A percentile compares a stretch with the other conserved stretches of the same genome.
Evolutionary conservation across 495 filamentous ascomycete species (phyloP).

Genomic region (Lepraria neglecta): DNA sequence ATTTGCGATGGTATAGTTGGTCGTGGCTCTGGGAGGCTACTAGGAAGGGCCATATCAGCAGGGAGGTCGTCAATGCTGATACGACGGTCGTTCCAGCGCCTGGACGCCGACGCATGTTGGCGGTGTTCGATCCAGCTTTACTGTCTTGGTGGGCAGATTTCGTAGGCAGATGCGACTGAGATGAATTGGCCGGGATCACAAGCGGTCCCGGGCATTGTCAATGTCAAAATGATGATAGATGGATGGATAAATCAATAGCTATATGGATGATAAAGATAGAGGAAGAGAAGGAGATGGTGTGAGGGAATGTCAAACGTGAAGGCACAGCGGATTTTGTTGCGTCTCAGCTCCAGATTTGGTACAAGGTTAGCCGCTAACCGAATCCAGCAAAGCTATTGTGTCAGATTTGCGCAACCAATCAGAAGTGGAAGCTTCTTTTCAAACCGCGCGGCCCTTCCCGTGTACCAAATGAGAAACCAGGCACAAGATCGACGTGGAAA

Average conservation of each 20-base stretch:
- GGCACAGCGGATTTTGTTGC: slow-evolving; percentile 12
- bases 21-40: slow-evolving; percentile 53
- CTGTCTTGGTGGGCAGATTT: slow-evolving; percentile 1
- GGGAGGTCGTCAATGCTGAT: slow-evolving; percentile 40
- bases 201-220: not conserved
- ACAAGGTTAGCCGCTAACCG: not conserved
- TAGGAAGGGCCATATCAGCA: slow-evolving; percentile 49
- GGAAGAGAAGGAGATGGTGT: slow-evolving; percentile 1
- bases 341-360: not conserved
- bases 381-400: too few species aligned
- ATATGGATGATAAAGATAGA: slow-evolving; percentile 3
- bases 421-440: not conserved
- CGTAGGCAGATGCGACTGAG: slow-evolving; percentile 13
- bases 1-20: slow-evolving; percentile 34
- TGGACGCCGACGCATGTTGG: slow-evolving; percentile 33
- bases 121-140: slow-evolving; percentile 11
- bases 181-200: not conserved
- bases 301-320: not conserved
- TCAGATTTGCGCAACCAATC: not conserved
- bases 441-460: not conserved
- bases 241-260: not conserved
- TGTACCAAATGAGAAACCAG: not conserved
- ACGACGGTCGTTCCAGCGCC: slow-evolving; percentile 37
- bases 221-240: not conserved
- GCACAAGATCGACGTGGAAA: too few species aligned